Percentiles rank a stretch among this genome's conserved stretches.
Evolutionary conservation across 805 yeast genomes (phyloP).

Genomic region (Wickerhamiella bombiphila): DNA sequence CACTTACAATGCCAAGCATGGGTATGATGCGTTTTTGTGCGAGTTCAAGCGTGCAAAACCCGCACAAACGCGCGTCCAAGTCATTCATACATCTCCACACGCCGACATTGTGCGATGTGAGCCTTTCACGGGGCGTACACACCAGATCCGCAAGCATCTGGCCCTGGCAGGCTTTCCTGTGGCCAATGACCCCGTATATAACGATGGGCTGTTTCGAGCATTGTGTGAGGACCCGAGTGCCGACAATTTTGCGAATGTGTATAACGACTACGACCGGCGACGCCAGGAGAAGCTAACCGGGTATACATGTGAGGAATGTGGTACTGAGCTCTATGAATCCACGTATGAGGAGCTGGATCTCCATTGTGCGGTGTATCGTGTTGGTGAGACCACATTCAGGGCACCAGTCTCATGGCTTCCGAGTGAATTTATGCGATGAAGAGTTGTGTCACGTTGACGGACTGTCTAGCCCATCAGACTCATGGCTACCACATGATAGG

Average conservation of each 20-base stretch:
- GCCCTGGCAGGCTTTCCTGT: conserved; percentile 76
- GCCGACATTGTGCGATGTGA: conserved; percentile 49
- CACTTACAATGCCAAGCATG: conserved; percentile 17
- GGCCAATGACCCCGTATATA: conserved; percentile 77
- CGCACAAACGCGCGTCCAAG: conserved; percentile 10
- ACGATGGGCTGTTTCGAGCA: conserved; percentile 20
- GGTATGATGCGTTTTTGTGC: conserved; percentile 10
- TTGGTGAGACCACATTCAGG: conserved; percentile 6
- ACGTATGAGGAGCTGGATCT: conserved; percentile 10
- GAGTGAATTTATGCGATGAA: too few species aligned
- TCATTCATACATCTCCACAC: conserved; percentile 1
- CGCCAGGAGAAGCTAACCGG: conserved; percentile 12
- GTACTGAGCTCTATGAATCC: conserved; percentile 9
- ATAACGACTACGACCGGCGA: conserved; percentile 4
- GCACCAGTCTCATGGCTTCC: neutral
- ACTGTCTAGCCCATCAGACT: too few species aligned
- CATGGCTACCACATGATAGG: too few species aligned
- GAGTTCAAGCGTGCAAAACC: conserved; percentile 6
- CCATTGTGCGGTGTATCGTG: conserved; percentile 15
- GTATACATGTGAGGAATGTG: conserved; percentile 15
- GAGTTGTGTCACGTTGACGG: too few species aligned
- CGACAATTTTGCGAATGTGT: conserved; percentile 8
- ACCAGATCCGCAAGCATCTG: conserved; percentile 85
- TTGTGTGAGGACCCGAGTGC: conserved; percentile 10
- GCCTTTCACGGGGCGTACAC: conserved; percentile 87